phyloP scores from a whole-genome alignment of 768 basidiomycete genomes.

The Lactifluus volemus region DNA sequence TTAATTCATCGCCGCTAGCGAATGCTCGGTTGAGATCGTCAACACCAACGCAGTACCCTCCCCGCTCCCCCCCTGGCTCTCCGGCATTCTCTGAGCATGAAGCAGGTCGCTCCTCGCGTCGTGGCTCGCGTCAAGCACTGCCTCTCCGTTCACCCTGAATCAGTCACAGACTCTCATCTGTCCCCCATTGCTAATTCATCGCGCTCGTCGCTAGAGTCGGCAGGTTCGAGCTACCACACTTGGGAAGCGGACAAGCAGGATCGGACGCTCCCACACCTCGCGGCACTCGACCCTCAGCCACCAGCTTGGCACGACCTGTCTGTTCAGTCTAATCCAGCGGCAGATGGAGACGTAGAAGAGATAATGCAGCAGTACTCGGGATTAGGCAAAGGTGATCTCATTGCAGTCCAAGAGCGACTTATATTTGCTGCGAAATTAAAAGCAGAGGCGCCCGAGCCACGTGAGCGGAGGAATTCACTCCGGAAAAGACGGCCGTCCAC shows the following conservation, averaged over 20 bases:
- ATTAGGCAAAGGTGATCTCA: conserved; percentile 60
- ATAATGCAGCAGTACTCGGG: conserved; percentile 58
- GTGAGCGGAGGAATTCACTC: conserved; percentile 60
- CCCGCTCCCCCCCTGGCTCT: conserved; percentile 48
- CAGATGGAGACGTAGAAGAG: conserved; percentile 54
- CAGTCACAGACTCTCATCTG: conserved; percentile 52
- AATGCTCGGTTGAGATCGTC: conserved; percentile 44
- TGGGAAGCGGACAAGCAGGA: conserved; percentile 56
- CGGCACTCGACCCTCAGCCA: conserved; percentile 39
- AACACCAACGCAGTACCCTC: conserved; percentile 54
- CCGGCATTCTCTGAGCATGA: conserved; percentile 40
- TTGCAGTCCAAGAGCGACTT: conserved; percentile 67
- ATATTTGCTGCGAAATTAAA: conserved; percentile 54
- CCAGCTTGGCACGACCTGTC: conserved; percentile 58
- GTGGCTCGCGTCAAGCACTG: conserved; percentile 22
- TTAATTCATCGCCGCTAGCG: conserved; percentile 38
- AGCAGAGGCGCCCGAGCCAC: conserved; percentile 45
- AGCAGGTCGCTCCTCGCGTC: background rate
- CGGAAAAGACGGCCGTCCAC: conserved; percentile 70
- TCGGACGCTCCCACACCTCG: conserved; percentile 44
- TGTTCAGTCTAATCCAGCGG: conserved; percentile 36
- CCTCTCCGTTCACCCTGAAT: conserved; percentile 44
- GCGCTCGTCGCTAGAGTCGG: conserved; percentile 69
- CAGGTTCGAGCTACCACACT: conserved; percentile 81
- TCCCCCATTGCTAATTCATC: conserved; percentile 69